These are phyloP conservation scores for Monilinia fructigena DNA, from an alignment of 2,329 filamentous ascomycete species.

Conservation along the genomic window DNA sequence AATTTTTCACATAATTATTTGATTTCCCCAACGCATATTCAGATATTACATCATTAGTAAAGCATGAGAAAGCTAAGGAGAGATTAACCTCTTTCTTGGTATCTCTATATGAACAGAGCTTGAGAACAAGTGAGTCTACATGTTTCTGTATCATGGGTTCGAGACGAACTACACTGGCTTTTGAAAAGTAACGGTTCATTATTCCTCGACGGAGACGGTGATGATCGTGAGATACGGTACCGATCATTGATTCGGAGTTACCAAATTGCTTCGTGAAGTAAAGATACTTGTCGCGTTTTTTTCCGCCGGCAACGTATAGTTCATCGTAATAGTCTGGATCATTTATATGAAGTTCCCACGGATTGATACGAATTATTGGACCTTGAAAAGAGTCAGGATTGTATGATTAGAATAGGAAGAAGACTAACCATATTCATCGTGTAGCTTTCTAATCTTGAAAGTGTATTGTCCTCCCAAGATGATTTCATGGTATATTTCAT, in stretches of 20 bases:
- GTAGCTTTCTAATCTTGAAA: conserved; percentile 45
- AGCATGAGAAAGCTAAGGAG: conserved; percentile 21
- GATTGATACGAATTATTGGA: conserved; percentile 42
- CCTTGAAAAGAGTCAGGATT: neutral
- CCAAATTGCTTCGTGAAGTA: conserved; percentile 24
- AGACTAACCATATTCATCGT: conserved; percentile 42
- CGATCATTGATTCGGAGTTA: conserved; percentile 23
- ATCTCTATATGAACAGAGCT: conserved; percentile 22
- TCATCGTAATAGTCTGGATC: conserved; percentile 43
- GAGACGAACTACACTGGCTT: conserved; percentile 26
- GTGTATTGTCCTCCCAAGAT: conserved; percentile 45
- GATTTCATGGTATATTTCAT: conserved; percentile 45
- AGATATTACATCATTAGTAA: conserved; percentile 33
- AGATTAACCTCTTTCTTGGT: conserved; percentile 17
- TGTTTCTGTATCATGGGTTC: conserved; percentile 30
- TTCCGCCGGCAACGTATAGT: conserved; percentile 39
- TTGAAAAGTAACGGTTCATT: conserved; percentile 32
- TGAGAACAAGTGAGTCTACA: conserved; percentile 21
- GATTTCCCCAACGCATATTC: conserved; percentile 35
- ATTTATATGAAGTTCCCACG: conserved; percentile 45
- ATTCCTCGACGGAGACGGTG: conserved; percentile 29
- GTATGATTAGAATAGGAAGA: neutral
- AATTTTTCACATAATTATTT: conserved; percentile 24
- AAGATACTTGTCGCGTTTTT: conserved; percentile 25
- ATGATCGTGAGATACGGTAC: conserved; percentile 27